Percentiles rank a stretch among this genome's conserved stretches.
Evolutionary conservation across 257 asterid species (phyloP).

Genomic region (Primulina huaijiensis): DNA sequence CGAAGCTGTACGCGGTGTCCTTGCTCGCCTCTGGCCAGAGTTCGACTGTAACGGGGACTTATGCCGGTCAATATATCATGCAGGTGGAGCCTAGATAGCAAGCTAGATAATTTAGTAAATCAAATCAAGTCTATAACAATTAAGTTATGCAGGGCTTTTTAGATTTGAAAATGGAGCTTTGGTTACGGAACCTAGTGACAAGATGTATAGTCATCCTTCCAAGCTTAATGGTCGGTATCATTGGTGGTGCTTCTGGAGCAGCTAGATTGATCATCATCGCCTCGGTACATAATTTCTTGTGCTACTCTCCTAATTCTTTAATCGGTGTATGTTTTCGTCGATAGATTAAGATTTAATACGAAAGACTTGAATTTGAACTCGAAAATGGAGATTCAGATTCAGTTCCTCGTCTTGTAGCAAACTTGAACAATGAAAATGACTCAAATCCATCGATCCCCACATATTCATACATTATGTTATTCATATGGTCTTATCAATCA

Average conservation of each 20-base stretch:
- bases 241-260: constrained; percentile 27
- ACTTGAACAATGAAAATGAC: no score
- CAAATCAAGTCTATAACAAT: no score
- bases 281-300: neutral
- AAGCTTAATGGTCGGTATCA: constrained; percentile 23
- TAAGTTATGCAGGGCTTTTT: constrained; percentile 18
- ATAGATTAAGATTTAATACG: no score
- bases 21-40: constrained; percentile 34
- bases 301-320: no score
- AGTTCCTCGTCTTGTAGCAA: no score
- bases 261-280: constrained; percentile 25
- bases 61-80: constrained; percentile 31
- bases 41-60: constrained; percentile 31
- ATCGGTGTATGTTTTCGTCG: no score
- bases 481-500: no score
- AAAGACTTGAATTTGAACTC: neutral
- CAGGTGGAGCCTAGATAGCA: constrained; percentile 13
- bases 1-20: constrained; percentile 26
- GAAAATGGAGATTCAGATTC: no score
- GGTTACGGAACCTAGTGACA: constrained; percentile 27
- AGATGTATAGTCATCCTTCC: constrained; percentile 25
- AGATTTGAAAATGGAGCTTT: constrained; percentile 22
- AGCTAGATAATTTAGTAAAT: neutral
- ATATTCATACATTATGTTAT: no score
- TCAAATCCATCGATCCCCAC: no score